Conservation (phyloP, 257 asterid genomes). For the Anisodus tanguticus region DNA sequence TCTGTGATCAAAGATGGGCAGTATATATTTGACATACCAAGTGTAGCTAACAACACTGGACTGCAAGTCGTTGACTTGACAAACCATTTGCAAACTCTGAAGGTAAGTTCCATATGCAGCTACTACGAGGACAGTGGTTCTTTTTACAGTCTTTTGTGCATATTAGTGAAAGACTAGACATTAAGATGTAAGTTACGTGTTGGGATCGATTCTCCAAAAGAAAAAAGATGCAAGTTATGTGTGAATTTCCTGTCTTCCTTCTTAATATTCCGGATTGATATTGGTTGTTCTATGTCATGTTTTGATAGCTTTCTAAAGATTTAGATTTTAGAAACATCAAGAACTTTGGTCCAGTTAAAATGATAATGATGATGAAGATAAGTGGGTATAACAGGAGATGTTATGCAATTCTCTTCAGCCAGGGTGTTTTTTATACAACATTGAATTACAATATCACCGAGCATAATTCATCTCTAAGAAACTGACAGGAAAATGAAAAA, state of each 20-base stretch:
- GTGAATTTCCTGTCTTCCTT: slow-evolving; percentile 15
- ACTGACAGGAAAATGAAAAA: not conserved
- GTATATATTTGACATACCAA: slow-evolving; percentile 79
- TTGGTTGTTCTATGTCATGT: slow-evolving; percentile 24
- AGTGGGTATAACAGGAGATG: not conserved
- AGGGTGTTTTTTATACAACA: not conserved
- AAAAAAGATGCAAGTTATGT: not conserved
- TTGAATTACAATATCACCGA: not conserved
- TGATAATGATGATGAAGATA: slow-evolving; percentile 3
- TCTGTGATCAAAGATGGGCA: slow-evolving; percentile 92
- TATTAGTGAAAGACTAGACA: not conserved
- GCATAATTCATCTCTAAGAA: not conserved
- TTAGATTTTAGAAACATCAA: not conserved
- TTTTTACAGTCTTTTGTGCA: slow-evolving; percentile 5
- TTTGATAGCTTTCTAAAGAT: not conserved
- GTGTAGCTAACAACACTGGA: slow-evolving; percentile 65
- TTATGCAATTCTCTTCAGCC: not conserved
- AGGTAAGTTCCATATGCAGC: slow-evolving; percentile 49
- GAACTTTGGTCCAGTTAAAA: not conserved
- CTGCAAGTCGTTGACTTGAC: slow-evolving; percentile 62
- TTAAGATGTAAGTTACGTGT: not conserved
- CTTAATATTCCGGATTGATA: slow-evolving; percentile 13
- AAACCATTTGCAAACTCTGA: slow-evolving; percentile 73
- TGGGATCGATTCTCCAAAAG: too few relatives aligned
- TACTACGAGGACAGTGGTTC: not conserved